Percentiles rank a stretch among this genome's conserved stretches.
Evolutionary conservation across 257 asterid species (phyloP).

Genomic region (Nyctanthes arbortristis): DNA sequence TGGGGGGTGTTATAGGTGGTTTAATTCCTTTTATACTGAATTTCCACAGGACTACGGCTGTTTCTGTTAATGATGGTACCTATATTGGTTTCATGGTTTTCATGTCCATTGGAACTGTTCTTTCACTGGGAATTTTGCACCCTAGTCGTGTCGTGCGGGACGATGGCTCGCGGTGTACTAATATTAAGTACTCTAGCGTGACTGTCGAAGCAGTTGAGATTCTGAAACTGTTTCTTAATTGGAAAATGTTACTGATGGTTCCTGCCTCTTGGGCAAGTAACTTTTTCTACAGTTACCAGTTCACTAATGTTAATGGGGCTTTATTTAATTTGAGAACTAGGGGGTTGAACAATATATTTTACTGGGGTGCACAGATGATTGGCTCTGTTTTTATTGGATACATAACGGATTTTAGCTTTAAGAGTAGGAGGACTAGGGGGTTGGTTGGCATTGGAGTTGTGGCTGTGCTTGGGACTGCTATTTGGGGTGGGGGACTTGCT

Average conservation of each 20-base stretch:
- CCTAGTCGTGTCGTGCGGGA: slow-evolving; percentile 74
- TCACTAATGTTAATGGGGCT: slow-evolving; percentile 75
- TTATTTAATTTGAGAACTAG: slow-evolving; percentile 80
- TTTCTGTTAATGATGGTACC: slow-evolving; percentile 87
- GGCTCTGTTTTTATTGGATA: slow-evolving; percentile 73
- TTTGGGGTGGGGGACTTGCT: slow-evolving; percentile 77
- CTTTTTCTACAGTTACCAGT: slow-evolving; percentile 88
- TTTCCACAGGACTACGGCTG: slow-evolving; percentile 50
- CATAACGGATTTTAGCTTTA: slow-evolving; percentile 64
- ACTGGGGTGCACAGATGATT: slow-evolving; percentile 82
- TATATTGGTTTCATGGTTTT: slow-evolving; percentile 90
- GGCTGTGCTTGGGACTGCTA: slow-evolving; percentile 57
- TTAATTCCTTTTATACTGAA: slow-evolving; percentile 69
- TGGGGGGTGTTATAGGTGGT: slow-evolving; percentile 96
- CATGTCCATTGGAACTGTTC: slow-evolving; percentile 64
- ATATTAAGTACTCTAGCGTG: slow-evolving; percentile 70
- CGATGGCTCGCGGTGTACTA: slow-evolving; percentile 77
- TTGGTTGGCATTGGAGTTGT: slow-evolving; percentile 56
- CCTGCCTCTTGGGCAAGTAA: slow-evolving; percentile 97
- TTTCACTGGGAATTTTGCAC: slow-evolving; percentile 66
- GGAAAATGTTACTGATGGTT: slow-evolving; percentile 84
- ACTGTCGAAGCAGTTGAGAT: slow-evolving; percentile 52
- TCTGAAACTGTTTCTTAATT: slow-evolving; percentile 60
- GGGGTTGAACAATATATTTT: slow-evolving; percentile 63
- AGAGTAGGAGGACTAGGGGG: slow-evolving; percentile 67